Evolutionary conservation across 164 flowering plant species (phyloP), one percentile per base, ranked within the genome.

Genomic region (Pachysandra terminalis): DNA sequence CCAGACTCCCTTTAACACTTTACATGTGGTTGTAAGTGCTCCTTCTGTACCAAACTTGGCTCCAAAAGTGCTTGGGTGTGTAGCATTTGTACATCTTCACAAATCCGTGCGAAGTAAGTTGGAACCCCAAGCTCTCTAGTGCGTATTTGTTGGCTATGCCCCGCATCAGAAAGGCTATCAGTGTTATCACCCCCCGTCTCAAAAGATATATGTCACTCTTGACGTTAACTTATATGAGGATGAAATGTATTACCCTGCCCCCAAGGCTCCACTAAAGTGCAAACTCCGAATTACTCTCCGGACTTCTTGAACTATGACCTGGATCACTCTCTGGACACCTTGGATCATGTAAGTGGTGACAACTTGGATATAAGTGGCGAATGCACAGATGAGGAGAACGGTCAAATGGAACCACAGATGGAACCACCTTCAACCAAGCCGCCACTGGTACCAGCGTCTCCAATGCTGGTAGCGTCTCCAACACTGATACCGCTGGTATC

Each of bases 141-240:
- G 70, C 57, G 37, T 68, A 7, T 68, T 68, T 63, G 62, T 68
- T n/a, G 64, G 72, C 40, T 68, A 68, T 68, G 65, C 68, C 9
- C 17, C 19, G 12, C 68, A 62, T 54, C 55, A 73, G 7, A 73
- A 68, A 49, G 72, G 76, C 1, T 68, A 73, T 59, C 52, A 27
- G 5, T 74, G 73, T 59, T 69, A 68, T 65, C 69, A 74, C 22
- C 77, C 77, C 19, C 77, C 73, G 0, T 37, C 68, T 32, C 56
- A 19, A 7, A 28, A 52, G 19, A 16, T 56, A 0, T 59, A 58
- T 74, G 61, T 74, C 19, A 68, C 77, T 16, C 28, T 68, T 27
- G 73, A 74, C 59, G 73, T 74, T 2, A 15, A 16, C 1, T 73
- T 61, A 48, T 73, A 59, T 69, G 73, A 69, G 35, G 4, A 64